A percentile compares a stretch with the other conserved stretches of the same genome.
phyloP scores from a whole-genome alignment of 1,139 yeast genomes.

The Dujonia santamariae region DNA sequence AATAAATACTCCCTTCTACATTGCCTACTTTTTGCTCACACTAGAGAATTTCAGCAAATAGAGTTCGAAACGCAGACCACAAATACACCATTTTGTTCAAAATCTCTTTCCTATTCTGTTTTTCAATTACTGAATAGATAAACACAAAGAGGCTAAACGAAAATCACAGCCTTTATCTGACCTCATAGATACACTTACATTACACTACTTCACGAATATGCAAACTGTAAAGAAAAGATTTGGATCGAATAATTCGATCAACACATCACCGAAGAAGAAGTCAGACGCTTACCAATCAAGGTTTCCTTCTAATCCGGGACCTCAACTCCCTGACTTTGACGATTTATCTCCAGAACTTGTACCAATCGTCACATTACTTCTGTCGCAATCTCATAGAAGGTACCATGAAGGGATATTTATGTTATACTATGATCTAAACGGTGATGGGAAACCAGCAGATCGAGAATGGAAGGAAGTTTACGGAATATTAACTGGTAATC shows the following conservation, averaged over 20 bases:
- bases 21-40: too few relatives aligned
- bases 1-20: too few relatives aligned
- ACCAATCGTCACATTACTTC: constrained; percentile 69
- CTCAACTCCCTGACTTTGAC: constrained; percentile 12
- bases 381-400: constrained; percentile 72
- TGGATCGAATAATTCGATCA: constrained; percentile 6
- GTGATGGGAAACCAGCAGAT: constrained; percentile 83
- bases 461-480: constrained; percentile 91
- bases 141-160: too few relatives aligned
- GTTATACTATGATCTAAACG: constrained; percentile 67
- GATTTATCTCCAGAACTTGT: constrained; percentile 63
- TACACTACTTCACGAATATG: too few relatives aligned
- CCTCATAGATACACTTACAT: too few relatives aligned
- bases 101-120: too few relatives aligned
- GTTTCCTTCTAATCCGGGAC: not conserved
- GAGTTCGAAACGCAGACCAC: too few relatives aligned
- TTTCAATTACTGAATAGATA: too few relatives aligned
- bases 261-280: constrained; percentile 6
- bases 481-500: constrained; percentile 88
- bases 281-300: not conserved
- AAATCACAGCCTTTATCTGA: too few relatives aligned
- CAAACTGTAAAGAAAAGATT: constrained; percentile 8
- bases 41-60: too few relatives aligned
- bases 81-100: too few relatives aligned
- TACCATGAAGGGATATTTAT: constrained; percentile 74